Base-by-base conservation (phyloP, 2,329 filamentous ascomycete genomes). In the Trichoderma asperellum region DNA sequence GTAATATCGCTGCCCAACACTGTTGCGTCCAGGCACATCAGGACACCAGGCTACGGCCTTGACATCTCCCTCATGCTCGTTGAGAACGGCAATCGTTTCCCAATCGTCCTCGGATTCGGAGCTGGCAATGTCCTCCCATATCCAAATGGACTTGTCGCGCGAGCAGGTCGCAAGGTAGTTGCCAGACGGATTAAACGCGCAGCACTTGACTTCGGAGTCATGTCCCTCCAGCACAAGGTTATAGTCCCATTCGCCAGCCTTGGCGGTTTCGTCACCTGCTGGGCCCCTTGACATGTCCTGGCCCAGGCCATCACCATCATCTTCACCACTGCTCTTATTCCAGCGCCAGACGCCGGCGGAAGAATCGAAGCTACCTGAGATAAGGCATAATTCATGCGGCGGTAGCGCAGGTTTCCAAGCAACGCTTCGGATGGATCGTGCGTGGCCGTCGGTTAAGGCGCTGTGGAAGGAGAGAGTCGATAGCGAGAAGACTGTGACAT, bases 21-120 rank as follows among this genome's bases (percentile, higher is more conserved):
- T 66, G 69, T 81, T 82, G 29, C 85, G 80, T 29, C 83, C 84
- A 12, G 84, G 82, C 27, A 86, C 87, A 65, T 90, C 89, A 0
- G 93, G 93, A 77, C 96, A 94, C 96, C 96, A 99, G 2, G 90
- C 88, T 1, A 99, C 92, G 72, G 90, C 93, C 79, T 99, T 99
- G 73, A 99, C 94, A 80, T 99, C 96, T 27, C 92, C 94, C 58
- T 94, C 92, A 78, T 99, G 96, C 81, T 98, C 96, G 80, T 92
- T 93, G 76, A 98, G 85, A 65, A 98, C 95, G 0, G 95, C 96
- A 18, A 98, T 90, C 1, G 96, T 98, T 85, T 99, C 96, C 83
- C 94, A 98, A 78, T 98, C 96, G 78, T 97, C 95, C 68, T 97
- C 94, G 18, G 91, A 92, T 73, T 92, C 91, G 68, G 83, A 82